Evolutionary conservation across 2,329 filamentous ascomycete genomes (phyloP).

Genomic region (Pseudogymnoascus sp.): DNA sequence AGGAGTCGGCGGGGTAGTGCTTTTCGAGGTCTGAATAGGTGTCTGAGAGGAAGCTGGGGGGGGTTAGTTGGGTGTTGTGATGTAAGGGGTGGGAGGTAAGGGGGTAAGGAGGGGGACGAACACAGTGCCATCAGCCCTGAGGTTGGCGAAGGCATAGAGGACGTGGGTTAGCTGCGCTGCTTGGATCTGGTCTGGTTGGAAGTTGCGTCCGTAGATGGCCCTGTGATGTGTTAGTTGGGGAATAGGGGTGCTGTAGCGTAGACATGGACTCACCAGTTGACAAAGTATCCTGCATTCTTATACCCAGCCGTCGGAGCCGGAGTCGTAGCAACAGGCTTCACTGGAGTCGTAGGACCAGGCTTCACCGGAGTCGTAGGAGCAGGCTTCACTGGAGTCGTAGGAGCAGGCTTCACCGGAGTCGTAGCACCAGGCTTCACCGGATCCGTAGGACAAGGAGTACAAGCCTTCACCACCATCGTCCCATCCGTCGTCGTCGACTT

Average conservation of each 20-base stretch:
- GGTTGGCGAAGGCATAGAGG: conserved; percentile 71
- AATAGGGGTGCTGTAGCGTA: not conserved
- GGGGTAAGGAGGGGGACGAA: conserved; percentile 8
- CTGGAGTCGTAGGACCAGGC: too few species aligned
- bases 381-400: too few species aligned
- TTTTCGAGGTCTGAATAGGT: conserved; percentile 62
- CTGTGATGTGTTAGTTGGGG: not conserved
- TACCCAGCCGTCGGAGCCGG: not conserved
- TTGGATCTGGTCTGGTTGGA: conserved; percentile 61
- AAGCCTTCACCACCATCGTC: not conserved
- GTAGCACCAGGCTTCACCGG: too few species aligned
- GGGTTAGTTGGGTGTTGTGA: conserved; percentile 4
- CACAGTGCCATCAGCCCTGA: conserved; percentile 52
- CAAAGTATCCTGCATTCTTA: not conserved
- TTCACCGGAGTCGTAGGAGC: too few species aligned
- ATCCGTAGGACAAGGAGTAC: too few species aligned
- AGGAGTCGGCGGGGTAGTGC: conserved; percentile 61
- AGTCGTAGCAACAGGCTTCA: not conserved
- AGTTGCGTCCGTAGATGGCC: conserved; percentile 29
- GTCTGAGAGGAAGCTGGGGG: conserved; percentile 35
- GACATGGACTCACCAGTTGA: not conserved
- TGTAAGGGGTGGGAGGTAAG: not conserved
- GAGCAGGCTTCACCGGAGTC: too few species aligned
- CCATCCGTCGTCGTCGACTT: not conserved
- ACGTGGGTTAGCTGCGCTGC: conserved; percentile 64